These are phyloP conservation scores for Hansfordia pulvinata DNA, from an alignment of 2,329 filamentous ascomycete genomes.

Conservation along the genomic window DNA sequence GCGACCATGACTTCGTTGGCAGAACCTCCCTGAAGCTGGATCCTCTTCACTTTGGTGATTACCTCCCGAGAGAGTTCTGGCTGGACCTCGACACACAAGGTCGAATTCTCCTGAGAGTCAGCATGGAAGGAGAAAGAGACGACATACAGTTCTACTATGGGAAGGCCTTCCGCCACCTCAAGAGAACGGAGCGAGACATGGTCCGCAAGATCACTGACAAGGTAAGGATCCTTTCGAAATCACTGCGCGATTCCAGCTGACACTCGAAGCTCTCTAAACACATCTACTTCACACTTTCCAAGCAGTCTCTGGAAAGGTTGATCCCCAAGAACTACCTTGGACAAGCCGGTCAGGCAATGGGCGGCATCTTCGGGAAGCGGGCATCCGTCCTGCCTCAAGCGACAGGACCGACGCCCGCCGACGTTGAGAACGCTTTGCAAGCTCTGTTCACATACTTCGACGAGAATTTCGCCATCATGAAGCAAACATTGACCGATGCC, in stretches of 20 bases:
- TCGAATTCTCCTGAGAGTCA: conserved; percentile 74
- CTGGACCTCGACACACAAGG: conserved; percentile 94
- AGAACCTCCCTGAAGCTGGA: conserved; percentile 97
- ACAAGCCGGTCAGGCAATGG: no score
- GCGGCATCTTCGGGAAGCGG: conserved; percentile 57
- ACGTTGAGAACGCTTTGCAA: conserved; percentile 69
- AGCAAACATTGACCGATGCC: conserved; percentile 81
- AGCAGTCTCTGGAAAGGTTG: conserved; percentile 62
- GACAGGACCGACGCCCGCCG: conserved; percentile 31
- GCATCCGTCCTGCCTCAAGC: conserved; percentile 40
- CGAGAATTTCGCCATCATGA: conserved; percentile 98
- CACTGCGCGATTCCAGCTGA: conserved; percentile 4
- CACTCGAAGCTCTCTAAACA: conserved; percentile 65
- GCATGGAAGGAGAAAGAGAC: conserved; percentile 96
- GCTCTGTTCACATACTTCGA: conserved; percentile 91
- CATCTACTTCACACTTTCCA: conserved; percentile 79
- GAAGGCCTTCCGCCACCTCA: conserved; percentile 88
- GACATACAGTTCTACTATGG: conserved; percentile 98
- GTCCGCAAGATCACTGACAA: conserved; percentile 96
- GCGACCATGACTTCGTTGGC: conserved; percentile 94
- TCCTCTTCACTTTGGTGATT: conserved; percentile 92
- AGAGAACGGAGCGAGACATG: conserved; percentile 95
- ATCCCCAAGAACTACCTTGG: no score
- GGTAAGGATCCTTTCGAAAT: conserved; percentile 33
- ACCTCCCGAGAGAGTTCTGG: conserved; percentile 93